Evolutionary conservation across 805 yeast genomes (phyloP), one percentile per base, ranked within the genome.

Genomic region (Teunomyces kruisii): DNA sequence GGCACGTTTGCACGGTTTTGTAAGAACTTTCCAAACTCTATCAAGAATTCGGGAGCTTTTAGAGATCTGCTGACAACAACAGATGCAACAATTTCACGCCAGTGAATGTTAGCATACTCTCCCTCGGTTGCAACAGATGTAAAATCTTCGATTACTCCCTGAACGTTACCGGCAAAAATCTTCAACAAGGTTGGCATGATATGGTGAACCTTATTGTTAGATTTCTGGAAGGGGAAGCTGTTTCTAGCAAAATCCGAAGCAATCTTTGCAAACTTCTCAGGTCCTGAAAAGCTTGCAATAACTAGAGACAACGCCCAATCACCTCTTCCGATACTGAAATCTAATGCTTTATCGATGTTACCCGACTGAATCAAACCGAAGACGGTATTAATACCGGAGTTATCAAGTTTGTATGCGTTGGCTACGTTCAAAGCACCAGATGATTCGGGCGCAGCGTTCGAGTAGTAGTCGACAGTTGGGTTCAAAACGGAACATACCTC

Each of bases 221-320:
- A 61, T 43, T 72, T 46, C 66, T 64, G 62, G 61, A 74, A 51
- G 52, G 78, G 55, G 62, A 67, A 54, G 62, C 71, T 49, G 67
- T 81, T 50, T 67, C 79, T 39, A 53, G 75, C 75, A 58, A 81
- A 87, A 43, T 74, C 79, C 9, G 81, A 72, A 5, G 84, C 83
- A 2, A 84, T 76, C 28, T 67, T 65, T 4, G 78, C 64, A 78
- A 86, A 84, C 31, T 73, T 71, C 3, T 80, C 83, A 15, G 79
- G 77, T 2, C 94, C 85, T 22, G 81, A 67, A 13, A 88, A 62
- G 48, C 83, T 77, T 1, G 95, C 83, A 40, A 91, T 68, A 26
- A 89, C 60, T 44, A 92, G 64, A 0, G 96, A 86, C 62, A 90
- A 71, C 0, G 92, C 82, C 85, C 88, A 91, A 52, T 88, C 87